Percentiles rank a stretch among this genome's conserved stretches.
These are phyloP conservation scores for Plasmodium coatneyi DNA, from an alignment of 169 alveolate genomes.

Conservation along the genomic window DNA sequence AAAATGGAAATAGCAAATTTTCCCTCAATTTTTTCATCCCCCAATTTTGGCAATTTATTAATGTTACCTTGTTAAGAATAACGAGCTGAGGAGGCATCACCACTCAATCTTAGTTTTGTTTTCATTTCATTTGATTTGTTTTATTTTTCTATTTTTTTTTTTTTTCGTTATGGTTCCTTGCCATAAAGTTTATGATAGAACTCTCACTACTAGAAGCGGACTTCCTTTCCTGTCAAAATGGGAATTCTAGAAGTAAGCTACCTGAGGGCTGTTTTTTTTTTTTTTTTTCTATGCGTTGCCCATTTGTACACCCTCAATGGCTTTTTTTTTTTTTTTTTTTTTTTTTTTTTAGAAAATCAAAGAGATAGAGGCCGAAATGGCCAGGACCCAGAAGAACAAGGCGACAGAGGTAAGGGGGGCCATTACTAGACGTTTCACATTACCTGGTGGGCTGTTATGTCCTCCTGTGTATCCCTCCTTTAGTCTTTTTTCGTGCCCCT, in stretches of 20 bases:
- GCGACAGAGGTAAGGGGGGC: slow-evolving; percentile 90
- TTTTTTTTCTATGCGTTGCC: not conserved
- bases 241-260: slow-evolving; percentile 62
- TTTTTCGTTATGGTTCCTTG: not conserved
- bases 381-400: slow-evolving; percentile 98
- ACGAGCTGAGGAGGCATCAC: not conserved
- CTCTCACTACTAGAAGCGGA: not conserved
- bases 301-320: not conserved
- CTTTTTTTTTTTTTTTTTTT: not conserved
- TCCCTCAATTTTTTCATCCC: not conserved
- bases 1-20: not conserved
- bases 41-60: not conserved
- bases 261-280: not conserved
- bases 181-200: not conserved
- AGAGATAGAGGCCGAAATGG: slow-evolving; percentile 98
- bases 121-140: not conserved
- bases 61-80: not conserved
- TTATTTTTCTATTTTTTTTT: not conserved
- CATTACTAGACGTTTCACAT: not conserved
- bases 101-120: not conserved
- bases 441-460: not conserved
- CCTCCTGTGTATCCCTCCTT: not conserved
- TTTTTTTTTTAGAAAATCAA: slow-evolving; percentile 74
- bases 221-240: slow-evolving; percentile 22
- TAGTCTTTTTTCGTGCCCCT: not conserved